phyloP scores from a whole-genome alignment of 2,329 filamentous ascomycete species.

The Colletotrichum sp. region DNA sequence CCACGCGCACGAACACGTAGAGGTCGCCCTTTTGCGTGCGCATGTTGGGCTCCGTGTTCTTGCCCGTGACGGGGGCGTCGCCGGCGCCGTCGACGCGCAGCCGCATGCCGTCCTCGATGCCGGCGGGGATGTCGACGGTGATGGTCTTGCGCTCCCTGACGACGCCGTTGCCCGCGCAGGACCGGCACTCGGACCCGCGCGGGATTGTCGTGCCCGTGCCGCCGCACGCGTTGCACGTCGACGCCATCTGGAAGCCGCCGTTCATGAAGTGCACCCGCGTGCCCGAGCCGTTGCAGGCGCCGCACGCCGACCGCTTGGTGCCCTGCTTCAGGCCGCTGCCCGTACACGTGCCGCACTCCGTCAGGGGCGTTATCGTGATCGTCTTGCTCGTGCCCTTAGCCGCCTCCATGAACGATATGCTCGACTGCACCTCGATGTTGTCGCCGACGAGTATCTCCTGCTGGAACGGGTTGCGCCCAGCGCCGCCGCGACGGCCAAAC shows the following conservation, averaged over 20 bases:
- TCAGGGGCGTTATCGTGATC: slow-evolving; percentile 83
- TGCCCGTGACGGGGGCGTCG: slow-evolving; percentile 81
- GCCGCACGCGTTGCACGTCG: slow-evolving; percentile 82
- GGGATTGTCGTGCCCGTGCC: slow-evolving; percentile 81
- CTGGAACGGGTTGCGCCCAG: slow-evolving; percentile 67
- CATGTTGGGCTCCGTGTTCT: slow-evolving; percentile 65
- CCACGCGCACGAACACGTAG: slow-evolving; percentile 88
- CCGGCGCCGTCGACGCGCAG: slow-evolving; percentile 85
- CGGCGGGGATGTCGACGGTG: slow-evolving; percentile 89
- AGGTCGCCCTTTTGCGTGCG: slow-evolving; percentile 83
- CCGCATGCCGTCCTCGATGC: slow-evolving; percentile 96
- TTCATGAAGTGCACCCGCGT: slow-evolving; percentile 87
- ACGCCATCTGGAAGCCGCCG: slow-evolving; percentile 95
- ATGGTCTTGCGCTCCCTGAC: slow-evolving; percentile 84
- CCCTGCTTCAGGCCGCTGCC: slow-evolving; percentile 88
- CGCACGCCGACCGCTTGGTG: slow-evolving; percentile 74
- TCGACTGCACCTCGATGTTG: slow-evolving; percentile 93
- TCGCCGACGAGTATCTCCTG: slow-evolving; percentile 89
- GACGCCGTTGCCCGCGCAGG: slow-evolving; percentile 84
- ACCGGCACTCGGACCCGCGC: slow-evolving; percentile 78
- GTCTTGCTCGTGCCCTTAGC: slow-evolving; percentile 90
- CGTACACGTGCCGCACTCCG: slow-evolving; percentile 80
- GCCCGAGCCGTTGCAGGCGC: slow-evolving; percentile 84
- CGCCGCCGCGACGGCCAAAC: slow-evolving; percentile 58
- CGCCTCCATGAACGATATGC: slow-evolving; percentile 94